A percentile compares a stretch with the other conserved stretches of the same genome.
These are phyloP conservation scores for Trypethelium eluteriae DNA, from an alignment of 495 filamentous ascomycete genomes.

Conservation along the genomic window DNA sequence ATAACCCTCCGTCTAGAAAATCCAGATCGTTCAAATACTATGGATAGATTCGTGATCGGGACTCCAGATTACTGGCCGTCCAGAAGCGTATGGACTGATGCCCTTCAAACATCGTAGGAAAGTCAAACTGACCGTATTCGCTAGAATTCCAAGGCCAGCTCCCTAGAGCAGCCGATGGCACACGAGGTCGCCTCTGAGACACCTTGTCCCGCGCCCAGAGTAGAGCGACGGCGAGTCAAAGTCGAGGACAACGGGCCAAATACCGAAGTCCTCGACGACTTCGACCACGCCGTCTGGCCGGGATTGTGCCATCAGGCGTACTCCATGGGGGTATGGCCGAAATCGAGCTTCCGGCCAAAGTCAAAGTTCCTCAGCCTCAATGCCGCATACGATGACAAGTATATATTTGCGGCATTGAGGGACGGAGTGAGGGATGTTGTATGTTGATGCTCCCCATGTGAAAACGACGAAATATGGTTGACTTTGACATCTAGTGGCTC, in stretches of 20 bases:
- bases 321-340: not conserved
- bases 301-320: constrained; percentile 1
- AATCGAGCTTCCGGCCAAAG: not conserved
- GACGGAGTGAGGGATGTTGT: not conserved
- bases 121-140: no score
- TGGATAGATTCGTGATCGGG: no score
- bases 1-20: no score
- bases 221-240: not conserved
- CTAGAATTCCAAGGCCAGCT: no score
- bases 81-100: no score
- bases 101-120: no score
- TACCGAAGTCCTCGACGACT: not conserved
- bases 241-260: not conserved
- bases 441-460: not conserved
- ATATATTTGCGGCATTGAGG: not conserved
- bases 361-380: not conserved
- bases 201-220: no score
- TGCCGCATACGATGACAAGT: not conserved
- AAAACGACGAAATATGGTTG: not conserved
- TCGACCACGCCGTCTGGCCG: constrained; percentile 4
- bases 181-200: no score
- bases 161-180: no score
- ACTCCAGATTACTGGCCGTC: no score
- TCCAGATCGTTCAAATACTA: no score
- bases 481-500: not conserved